Percentiles rank a stretch among this genome's conserved stretches.
Evolutionary conservation across 164 flowering plant species (phyloP).

Genomic region (Sedum album): DNA sequence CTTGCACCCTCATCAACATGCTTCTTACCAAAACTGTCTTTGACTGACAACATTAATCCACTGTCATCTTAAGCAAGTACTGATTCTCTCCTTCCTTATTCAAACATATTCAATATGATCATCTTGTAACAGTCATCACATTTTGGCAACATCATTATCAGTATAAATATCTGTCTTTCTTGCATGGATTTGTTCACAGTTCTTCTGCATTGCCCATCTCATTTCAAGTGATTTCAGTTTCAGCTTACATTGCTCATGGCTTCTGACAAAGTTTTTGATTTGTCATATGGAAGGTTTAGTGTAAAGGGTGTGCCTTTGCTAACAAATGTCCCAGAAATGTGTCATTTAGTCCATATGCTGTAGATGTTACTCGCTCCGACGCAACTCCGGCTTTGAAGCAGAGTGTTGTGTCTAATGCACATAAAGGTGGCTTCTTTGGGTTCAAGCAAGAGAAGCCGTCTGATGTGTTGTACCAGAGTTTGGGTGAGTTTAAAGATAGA

Average conservation of each 20-base stretch:
- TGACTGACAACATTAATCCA: no score
- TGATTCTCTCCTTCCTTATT: no score
- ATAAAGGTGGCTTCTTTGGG: slow-evolving; percentile 56
- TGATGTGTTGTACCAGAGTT: slow-evolving; percentile 41
- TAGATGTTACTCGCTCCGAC: slow-evolving; percentile 27
- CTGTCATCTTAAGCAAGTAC: no score
- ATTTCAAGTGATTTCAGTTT: no score
- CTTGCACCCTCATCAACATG: no score
- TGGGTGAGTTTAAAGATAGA: slow-evolving; percentile 49
- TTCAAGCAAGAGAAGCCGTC: slow-evolving; percentile 37
- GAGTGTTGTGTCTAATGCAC: slow-evolving; percentile 32
- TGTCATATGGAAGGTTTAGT: slow-evolving; percentile 39
- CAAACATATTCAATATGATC: no score
- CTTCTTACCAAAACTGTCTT: no score
- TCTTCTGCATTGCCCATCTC: no score
- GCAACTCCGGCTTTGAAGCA: slow-evolving; percentile 43
- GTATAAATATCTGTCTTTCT: no score
- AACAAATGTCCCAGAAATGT: slow-evolving; percentile 60
- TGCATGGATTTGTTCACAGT: no score
- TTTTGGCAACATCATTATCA: background rate
- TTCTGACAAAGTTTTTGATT: slow-evolving; percentile 20
- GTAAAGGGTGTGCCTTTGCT: slow-evolving; percentile 52
- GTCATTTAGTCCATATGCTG: slow-evolving; percentile 33
- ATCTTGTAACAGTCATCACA: background rate
- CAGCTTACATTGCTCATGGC: no score